phyloP scores from a whole-genome alignment of 768 basidiomycete genomes.

The Hygrophoropsis aurantiaca region DNA sequence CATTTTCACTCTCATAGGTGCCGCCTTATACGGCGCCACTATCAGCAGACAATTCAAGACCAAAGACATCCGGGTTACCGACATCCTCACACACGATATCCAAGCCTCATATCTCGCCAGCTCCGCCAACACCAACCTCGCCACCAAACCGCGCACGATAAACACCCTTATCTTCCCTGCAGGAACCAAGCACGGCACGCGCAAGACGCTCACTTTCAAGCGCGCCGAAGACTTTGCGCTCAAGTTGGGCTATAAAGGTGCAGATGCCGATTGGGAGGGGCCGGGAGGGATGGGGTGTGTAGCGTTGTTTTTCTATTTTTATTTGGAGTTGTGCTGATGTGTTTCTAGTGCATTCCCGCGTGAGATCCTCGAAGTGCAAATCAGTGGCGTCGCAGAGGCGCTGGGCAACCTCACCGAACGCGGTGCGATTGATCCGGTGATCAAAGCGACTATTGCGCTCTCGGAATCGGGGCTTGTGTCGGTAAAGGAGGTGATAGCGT shows the following conservation, averaged over 20 bases:
- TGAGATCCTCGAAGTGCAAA: constrained; percentile 70
- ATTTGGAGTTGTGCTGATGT: constrained; percentile 7
- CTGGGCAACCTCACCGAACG: constrained; percentile 81
- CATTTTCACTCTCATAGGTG: constrained; percentile 46
- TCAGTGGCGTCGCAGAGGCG: constrained; percentile 74
- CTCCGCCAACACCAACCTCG: constrained; percentile 42
- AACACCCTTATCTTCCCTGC: constrained; percentile 75
- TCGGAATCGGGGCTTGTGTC: constrained; percentile 87
- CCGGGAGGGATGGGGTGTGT: constrained; percentile 64
- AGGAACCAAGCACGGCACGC: constrained; percentile 74
- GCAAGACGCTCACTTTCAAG: constrained; percentile 86
- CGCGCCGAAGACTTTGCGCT: constrained; percentile 82
- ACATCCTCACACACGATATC: constrained; percentile 72
- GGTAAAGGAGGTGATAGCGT: constrained; percentile 74
- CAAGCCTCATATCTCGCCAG: constrained; percentile 78
- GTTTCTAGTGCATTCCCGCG: constrained; percentile 63
- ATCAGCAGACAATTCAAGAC: constrained; percentile 92
- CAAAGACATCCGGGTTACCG: constrained; percentile 85
- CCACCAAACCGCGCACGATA: constrained; percentile 63
- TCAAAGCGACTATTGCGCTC: constrained; percentile 81
- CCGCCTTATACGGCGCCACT: constrained; percentile 88
- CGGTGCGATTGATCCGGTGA: constrained; percentile 76
- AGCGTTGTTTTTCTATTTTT: neutral
- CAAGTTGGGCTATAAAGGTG: constrained; percentile 72
- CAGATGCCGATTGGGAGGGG: too few relatives aligned